Percentiles rank a stretch among this genome's conserved stretches.
Conservation (phyloP, 176 grass and related monocot genomes). For the Carex myosuroides region DNA sequence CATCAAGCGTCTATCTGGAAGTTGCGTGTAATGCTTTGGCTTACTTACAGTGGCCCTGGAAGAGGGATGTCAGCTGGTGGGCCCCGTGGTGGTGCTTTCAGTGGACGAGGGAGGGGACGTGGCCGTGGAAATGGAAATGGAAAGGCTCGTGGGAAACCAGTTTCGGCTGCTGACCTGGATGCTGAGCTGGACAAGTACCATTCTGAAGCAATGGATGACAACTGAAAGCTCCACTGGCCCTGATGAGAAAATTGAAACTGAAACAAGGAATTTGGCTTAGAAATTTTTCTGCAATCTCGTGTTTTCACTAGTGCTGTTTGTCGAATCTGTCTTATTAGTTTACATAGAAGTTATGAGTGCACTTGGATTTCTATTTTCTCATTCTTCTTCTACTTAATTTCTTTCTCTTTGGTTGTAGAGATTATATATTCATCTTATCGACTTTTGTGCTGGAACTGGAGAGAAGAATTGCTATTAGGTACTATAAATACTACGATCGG, state of each 20-base stretch:
- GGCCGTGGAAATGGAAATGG: slow-evolving; percentile 36
- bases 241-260: too few relatives aligned
- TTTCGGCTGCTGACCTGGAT: slow-evolving; percentile 66
- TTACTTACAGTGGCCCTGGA: slow-evolving; percentile 31
- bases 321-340: not conserved
- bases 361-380: not conserved
- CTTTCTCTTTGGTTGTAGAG: not conserved
- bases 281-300: not conserved
- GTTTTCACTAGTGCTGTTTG: not conserved
- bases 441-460: not conserved
- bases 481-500: not conserved
- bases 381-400: not conserved
- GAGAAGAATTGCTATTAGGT: not conserved
- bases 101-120: slow-evolving; percentile 25
- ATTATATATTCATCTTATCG: not conserved
- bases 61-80: slow-evolving; percentile 33
- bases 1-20: not conserved
- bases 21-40: not conserved
- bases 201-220: slow-evolving; percentile 39
- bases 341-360: not conserved
- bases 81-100: slow-evolving; percentile 26
- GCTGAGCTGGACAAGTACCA: slow-evolving; percentile 80
- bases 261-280: not conserved
- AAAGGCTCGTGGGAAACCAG: slow-evolving; percentile 17
- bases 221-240: slow-evolving; percentile 29